Evolutionary conservation across 2,329 filamentous ascomycete species (phyloP).

Genomic region (Exophiala sideris): DNA sequence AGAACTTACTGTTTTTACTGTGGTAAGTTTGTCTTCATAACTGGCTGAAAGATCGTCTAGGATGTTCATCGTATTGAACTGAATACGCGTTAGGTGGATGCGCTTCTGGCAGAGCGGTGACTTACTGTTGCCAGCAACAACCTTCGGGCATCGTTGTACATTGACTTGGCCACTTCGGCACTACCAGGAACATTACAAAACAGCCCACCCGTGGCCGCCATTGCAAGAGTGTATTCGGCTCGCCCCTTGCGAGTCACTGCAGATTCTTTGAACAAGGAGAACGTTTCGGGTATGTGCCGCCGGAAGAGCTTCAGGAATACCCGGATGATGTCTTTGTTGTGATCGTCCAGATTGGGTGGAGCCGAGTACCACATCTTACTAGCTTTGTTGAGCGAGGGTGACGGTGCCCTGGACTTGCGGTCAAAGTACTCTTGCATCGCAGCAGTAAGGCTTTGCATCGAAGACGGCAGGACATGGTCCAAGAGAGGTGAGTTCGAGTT

Average conservation of each 20-base stretch:
- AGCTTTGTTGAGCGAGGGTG: constrained; percentile 10
- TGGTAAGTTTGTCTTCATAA: constrained; percentile 5
- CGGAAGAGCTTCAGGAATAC: constrained; percentile 7
- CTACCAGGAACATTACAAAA: constrained; percentile 14
- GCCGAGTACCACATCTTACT: constrained; percentile 15
- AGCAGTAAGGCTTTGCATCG: constrained; percentile 9
- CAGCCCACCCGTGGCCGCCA: constrained; percentile 14
- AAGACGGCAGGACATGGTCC: constrained; percentile 10
- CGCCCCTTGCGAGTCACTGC: not conserved
- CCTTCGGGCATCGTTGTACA: constrained; percentile 19
- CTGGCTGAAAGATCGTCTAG: not conserved
- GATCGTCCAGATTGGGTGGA: constrained; percentile 10
- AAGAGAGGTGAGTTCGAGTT: constrained; percentile 7
- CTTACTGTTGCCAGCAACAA: constrained; percentile 3
- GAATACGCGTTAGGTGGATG: not conserved
- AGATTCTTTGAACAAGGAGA: constrained; percentile 9
- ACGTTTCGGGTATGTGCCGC: constrained; percentile 10
- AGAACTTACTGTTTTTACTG: constrained; percentile 6
- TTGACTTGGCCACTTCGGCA: constrained; percentile 12
- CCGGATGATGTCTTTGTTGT: constrained; percentile 12
- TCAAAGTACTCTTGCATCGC: constrained; percentile 21
- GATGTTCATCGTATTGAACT: constrained; percentile 4
- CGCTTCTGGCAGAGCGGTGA: not conserved
- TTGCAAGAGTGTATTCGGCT: constrained; percentile 8
- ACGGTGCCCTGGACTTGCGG: constrained; percentile 12